Evolutionary conservation across 768 basidiomycete genomes (phyloP), one percentile per base, ranked within the genome.

Genomic region (Termitomyces sp.): DNA sequence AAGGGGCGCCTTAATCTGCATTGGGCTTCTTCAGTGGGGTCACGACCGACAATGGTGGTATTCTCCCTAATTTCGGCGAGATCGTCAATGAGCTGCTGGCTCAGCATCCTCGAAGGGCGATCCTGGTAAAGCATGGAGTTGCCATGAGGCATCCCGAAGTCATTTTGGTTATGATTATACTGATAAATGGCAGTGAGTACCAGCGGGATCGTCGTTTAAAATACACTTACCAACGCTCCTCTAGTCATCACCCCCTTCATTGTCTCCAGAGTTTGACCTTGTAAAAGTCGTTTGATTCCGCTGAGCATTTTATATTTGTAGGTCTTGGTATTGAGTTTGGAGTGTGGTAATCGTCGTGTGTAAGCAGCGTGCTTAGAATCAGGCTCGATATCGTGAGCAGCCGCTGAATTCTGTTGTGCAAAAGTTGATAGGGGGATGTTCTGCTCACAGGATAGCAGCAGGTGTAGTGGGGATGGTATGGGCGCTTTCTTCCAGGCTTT

Each of bases 41-140:
- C 15, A 19, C 38, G 21, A 14, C 32, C 28, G 28, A 46, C 14
- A n/a, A 42, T 32, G 19, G 30, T 52, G 24, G 58, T 52, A 5
- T 40, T 24, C 14, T 44, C 28, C 28, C 58, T 55, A 11, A 55
- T 41, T 5, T 55, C 50, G 5, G 58, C 47, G 9, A 58, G 37
- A 46, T 50, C 53, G 10, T 47, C 14, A 46, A 45, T 40, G 48
- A 55, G 35, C 10, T 37, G 17, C 5, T 41, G 43, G 37, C 24
- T 21, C 30, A 14, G 2, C 37, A 15, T 14, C 11, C n/a, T 30
- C 4, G 37, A 12, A 49, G 12, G 15, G 1, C 2, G 15, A 19
- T 17, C 17, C 7, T 19, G 49, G 37, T 50, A 19, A 12, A 12
- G 11, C 5, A 14, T 26, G 15, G n/a, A 50, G n/a, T 40, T 9